phyloP scores from a whole-genome alignment of 83 land plant genomes.

The Larix sibirica region DNA sequence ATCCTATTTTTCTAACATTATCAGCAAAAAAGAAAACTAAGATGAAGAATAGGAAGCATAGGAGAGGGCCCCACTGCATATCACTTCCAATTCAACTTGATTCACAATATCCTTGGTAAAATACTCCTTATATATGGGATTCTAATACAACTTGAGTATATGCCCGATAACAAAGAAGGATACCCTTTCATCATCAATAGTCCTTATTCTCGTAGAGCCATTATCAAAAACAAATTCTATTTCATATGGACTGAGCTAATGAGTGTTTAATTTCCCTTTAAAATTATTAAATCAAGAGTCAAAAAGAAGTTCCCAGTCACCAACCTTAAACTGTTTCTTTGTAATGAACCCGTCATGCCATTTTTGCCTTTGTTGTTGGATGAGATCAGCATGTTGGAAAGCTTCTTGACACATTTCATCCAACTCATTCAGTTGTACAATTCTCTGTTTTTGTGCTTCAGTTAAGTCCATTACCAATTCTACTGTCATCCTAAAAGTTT shows the following conservation, averaged over 20 bases:
- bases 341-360: background rate
- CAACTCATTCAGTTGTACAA: background rate
- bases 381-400: background rate
- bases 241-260: background rate
- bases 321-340: background rate
- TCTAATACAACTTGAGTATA: background rate
- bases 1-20: too few species aligned
- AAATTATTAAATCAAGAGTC: background rate
- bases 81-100: too few species aligned
- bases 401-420: background rate
- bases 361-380: background rate
- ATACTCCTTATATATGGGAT: background rate
- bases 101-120: too few species aligned
- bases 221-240: background rate
- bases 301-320: background rate
- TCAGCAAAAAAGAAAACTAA: too few species aligned
- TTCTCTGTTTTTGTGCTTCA: background rate
- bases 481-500: background rate
- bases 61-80: too few species aligned
- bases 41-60: too few species aligned
- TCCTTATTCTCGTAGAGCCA: background rate
- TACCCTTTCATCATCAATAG: background rate
- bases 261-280: background rate
- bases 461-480: background rate
- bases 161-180: background rate